Percentiles rank a stretch among this genome's conserved stretches.
phyloP scores from a whole-genome alignment of 2,329 filamentous ascomycete species.

The Paraphaeosphaeria sporulosa region DNA sequence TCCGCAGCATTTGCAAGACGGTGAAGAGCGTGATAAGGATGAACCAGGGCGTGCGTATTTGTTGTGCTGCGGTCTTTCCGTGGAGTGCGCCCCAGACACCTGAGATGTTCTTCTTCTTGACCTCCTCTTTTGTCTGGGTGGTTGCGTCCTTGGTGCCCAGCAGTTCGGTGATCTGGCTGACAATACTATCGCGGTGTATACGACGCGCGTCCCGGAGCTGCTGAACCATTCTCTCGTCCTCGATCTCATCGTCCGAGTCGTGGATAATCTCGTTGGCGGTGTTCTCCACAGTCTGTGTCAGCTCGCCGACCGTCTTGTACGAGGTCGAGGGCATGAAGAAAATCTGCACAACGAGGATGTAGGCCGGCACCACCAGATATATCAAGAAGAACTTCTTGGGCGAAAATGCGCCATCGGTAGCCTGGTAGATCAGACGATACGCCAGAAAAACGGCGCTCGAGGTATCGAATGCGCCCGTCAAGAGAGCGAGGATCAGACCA shows the following conservation, averaged over 20 bases:
- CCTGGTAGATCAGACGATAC: conserved; percentile 57
- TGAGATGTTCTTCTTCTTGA: conserved; percentile 72
- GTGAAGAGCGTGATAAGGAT: conserved; percentile 84
- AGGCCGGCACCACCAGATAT: conserved; percentile 57
- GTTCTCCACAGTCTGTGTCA: conserved; percentile 74
- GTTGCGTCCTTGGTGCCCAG: conserved; percentile 71
- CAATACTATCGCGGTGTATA: conserved; percentile 67
- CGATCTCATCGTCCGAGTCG: conserved; percentile 63
- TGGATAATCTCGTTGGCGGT: conserved; percentile 54
- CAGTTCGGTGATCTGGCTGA: conserved; percentile 75
- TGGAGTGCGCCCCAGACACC: conserved; percentile 91
- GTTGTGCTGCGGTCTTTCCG: conserved; percentile 71
- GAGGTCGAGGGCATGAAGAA: conserved; percentile 57
- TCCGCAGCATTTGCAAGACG: conserved; percentile 69
- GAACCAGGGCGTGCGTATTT: conserved; percentile 85
- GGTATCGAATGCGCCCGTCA: conserved; percentile 61
- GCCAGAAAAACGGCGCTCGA: conserved; percentile 58
- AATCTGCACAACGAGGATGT: conserved; percentile 54
- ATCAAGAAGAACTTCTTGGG: conserved; percentile 59
- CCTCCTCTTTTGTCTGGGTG: conserved; percentile 70
- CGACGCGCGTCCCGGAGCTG: conserved; percentile 63
- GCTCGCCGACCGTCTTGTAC: conserved; percentile 73
- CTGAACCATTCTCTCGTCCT: conserved; percentile 56
- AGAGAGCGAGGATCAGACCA: conserved; percentile 57
- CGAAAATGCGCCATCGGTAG: conserved; percentile 51